Conservation (phyloP, 2,329 filamentous ascomycete species). For the Beauveria caledonica region DNA sequence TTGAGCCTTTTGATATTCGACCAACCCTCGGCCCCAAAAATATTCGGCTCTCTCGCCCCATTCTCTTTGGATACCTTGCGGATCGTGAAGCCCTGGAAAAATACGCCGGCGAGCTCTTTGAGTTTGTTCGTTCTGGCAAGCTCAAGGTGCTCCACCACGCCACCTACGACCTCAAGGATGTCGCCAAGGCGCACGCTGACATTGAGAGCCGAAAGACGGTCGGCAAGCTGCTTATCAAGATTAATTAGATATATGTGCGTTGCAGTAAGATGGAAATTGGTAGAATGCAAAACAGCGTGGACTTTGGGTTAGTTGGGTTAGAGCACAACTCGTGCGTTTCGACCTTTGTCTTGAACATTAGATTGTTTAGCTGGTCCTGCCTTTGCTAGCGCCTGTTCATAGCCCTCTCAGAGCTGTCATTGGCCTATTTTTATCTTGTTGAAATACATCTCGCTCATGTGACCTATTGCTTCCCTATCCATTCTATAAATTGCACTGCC, state of each 20-base stretch:
- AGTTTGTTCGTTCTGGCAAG: conserved; percentile 59
- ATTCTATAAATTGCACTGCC: conserved; percentile 5
- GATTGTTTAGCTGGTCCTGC: background rate
- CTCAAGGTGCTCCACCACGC: conserved; percentile 68
- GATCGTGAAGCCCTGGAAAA: conserved; percentile 62
- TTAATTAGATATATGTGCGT: conserved; percentile 30
- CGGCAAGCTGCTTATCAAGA: conserved; percentile 72
- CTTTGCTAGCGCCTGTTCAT: background rate
- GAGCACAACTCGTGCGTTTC: background rate
- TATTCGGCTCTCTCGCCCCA: conserved; percentile 66
- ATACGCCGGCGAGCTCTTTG: conserved; percentile 66
- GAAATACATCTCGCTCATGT: conserved; percentile 11
- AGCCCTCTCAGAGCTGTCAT: background rate
- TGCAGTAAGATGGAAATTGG: background rate
- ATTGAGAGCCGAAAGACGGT: conserved; percentile 75
- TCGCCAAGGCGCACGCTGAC: conserved; percentile 64
- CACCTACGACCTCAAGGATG: conserved; percentile 66
- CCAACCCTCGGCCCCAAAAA: conserved; percentile 63
- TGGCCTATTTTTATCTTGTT: background rate
- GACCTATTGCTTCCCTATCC: conserved; percentile 14
- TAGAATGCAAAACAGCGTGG: background rate
- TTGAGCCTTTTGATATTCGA: conserved; percentile 54
- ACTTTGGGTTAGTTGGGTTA: background rate
- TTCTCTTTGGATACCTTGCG: conserved; percentile 60
- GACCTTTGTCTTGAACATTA: background rate